These are phyloP conservation scores for Aspergillus sojae DNA, from an alignment of 2,329 filamentous ascomycete species.

Conservation along the genomic window DNA sequence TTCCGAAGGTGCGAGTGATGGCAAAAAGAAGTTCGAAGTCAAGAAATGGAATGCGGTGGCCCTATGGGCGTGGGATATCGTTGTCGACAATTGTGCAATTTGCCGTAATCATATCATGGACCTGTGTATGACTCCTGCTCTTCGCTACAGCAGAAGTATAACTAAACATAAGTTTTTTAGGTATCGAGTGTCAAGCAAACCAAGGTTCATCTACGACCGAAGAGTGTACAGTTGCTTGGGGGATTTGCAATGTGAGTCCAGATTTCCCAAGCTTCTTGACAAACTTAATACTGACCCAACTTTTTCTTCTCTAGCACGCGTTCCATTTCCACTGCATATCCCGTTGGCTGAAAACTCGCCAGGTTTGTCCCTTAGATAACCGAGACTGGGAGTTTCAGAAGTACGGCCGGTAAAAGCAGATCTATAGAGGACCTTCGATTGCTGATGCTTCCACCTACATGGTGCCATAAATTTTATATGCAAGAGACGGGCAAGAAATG, in stretches of 20 bases:
- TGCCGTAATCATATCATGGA: slow-evolving; percentile 99
- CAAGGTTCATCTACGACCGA: slow-evolving; percentile 96
- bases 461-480: neutral
- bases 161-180: slow-evolving; percentile 47
- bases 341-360: slow-evolving; percentile 97
- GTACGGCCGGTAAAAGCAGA: slow-evolving; percentile 70
- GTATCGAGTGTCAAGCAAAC: slow-evolving; percentile 98
- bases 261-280: neutral
- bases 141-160: neutral
- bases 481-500: slow-evolving; percentile 6
- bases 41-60: slow-evolving; percentile 99
- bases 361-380: slow-evolving; percentile 97
- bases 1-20: slow-evolving; percentile 57
- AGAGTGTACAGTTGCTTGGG: slow-evolving; percentile 98
- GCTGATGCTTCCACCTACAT: neutral
- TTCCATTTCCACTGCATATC: slow-evolving; percentile 99
- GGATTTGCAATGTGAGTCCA: slow-evolving; percentile 89
- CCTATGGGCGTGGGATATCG: slow-evolving; percentile 98
- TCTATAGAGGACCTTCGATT: neutral
- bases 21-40: slow-evolving; percentile 95
- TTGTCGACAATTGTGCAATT: slow-evolving; percentile 99
- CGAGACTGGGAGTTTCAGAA: slow-evolving; percentile 99
- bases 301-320: slow-evolving; percentile 68
- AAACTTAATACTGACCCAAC: neutral
- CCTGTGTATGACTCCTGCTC: slow-evolving; percentile 67